A percentile compares a stretch with the other conserved stretches of the same genome.
These are phyloP conservation scores for Cyclotella kingstonii DNA, from an alignment of 108 stramenopile species.

Conservation along the genomic window DNA sequence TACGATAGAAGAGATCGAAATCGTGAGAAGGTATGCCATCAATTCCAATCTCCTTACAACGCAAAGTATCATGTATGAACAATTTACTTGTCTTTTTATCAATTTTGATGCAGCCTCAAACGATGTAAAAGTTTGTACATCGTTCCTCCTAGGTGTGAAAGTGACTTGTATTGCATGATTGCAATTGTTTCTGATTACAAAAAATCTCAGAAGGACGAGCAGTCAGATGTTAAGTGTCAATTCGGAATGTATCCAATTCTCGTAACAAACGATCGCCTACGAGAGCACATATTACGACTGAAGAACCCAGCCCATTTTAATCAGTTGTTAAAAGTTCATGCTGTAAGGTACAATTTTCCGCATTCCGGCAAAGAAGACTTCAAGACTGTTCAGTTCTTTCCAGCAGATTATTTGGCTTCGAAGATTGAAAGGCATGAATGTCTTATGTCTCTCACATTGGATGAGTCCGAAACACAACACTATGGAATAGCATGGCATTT, in stretches of 20 bases:
- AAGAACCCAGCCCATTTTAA: constrained; percentile 59
- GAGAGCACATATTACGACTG: constrained; percentile 63
- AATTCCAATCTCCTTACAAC: not conserved
- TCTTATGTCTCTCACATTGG: not conserved
- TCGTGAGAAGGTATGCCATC: not conserved
- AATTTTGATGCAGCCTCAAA: not conserved
- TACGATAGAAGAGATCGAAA: not conserved
- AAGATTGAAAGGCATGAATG: constrained; percentile 57
- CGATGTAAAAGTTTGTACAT: not conserved
- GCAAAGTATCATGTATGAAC: not conserved
- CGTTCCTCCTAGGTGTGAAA: constrained; percentile 51
- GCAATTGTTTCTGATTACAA: constrained; percentile 52
- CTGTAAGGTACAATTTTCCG: constrained; percentile 65
- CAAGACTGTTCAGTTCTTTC: constrained; percentile 47
- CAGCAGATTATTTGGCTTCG: constrained; percentile 61
- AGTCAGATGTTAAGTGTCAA: constrained; percentile 50
- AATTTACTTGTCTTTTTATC: not conserved
- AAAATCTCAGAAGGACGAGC: constrained; percentile 26
- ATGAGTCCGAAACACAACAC: not conserved
- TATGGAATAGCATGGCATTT: constrained; percentile 64
- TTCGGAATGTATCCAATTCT: constrained; percentile 66
- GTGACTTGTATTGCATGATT: constrained; percentile 76
- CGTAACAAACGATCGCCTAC: constrained; percentile 67
- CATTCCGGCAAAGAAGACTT: constrained; percentile 45
- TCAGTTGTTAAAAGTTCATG: constrained; percentile 57